A percentile compares a stretch with the other conserved stretches of the same genome.
Evolutionary conservation across 805 yeast species (phyloP).

Genomic region (Starmerella stigmatis): DNA sequence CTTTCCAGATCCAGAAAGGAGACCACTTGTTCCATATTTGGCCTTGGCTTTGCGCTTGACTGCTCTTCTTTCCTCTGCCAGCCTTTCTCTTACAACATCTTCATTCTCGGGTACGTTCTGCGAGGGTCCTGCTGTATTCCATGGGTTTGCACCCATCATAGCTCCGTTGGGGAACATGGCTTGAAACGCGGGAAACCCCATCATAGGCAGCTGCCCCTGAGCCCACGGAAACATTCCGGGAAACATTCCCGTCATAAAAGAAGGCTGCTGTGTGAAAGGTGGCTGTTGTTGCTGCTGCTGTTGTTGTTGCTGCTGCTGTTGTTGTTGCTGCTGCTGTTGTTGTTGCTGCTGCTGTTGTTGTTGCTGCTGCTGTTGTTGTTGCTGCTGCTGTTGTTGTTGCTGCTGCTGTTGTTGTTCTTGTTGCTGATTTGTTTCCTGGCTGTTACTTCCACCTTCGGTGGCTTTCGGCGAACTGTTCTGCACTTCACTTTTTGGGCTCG

Average conservation of each 20-base stretch:
- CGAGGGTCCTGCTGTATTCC: background rate
- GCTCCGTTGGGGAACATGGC: no score
- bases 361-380: background rate
- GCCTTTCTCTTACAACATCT: background rate
- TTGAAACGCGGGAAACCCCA: background rate
- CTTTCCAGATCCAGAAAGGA: no score
- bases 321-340: no score
- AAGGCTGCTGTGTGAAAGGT: background rate
- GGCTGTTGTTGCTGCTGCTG: background rate
- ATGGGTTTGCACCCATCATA: no score
- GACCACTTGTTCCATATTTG: background rate
- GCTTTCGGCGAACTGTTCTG: no score
- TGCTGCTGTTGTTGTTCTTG: background rate
- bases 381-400: background rate
- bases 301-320: background rate
- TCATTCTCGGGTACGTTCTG: background rate
- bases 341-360: background rate
- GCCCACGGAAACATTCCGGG: background rate
- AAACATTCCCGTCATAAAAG: background rate
- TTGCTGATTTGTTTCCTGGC: no score
- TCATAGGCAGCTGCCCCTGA: background rate
- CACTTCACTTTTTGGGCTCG: no score
- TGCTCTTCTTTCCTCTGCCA: background rate
- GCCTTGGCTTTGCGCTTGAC: background rate
- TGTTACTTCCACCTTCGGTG: no score